Conservation (phyloP, 768 basidiomycete genomes). For the Leucocoprinus sp. region DNA sequence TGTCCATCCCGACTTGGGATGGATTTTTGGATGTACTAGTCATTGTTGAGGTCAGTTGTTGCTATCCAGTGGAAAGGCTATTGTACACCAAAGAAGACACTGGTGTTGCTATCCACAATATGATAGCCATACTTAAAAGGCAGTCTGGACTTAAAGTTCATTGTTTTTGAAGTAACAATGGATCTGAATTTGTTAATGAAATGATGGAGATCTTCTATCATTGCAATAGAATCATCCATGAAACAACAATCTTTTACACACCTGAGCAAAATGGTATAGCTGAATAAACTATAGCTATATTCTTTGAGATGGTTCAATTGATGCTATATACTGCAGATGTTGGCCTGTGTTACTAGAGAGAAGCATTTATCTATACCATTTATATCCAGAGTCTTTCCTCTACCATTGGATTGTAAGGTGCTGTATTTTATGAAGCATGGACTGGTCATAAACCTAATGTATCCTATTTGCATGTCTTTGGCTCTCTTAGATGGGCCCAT, state of each 20-base stretch:
- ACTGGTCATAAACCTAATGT: conserved; percentile 18
- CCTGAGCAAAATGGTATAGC: conserved; percentile 33
- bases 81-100: conserved; percentile 20
- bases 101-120: conserved; percentile 20
- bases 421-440: conserved; percentile 19
- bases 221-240: conserved; percentile 20
- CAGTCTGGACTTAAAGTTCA: conserved; percentile 14
- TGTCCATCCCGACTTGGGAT: conserved; percentile 14
- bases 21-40: conserved; percentile 22
- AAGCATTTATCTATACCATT: conserved; percentile 14
- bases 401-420: conserved; percentile 13
- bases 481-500: conserved; percentile 17
- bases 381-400: conserved; percentile 20
- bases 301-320: conserved; percentile 22
- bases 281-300: conserved; percentile 26
- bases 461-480: conserved; percentile 26
- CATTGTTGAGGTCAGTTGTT: conserved; percentile 21
- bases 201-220: conserved; percentile 16
- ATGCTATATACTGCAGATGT: conserved; percentile 18
- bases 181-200: conserved; percentile 22
- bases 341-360: conserved; percentile 14
- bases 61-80: conserved; percentile 14
- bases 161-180: conserved; percentile 20
- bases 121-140: conserved; percentile 13
- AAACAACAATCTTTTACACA: conserved; percentile 27